These are phyloP conservation scores for Nicotiana sylvestris DNA, from an alignment of 257 asterid genomes.

Conservation along the genomic window DNA sequence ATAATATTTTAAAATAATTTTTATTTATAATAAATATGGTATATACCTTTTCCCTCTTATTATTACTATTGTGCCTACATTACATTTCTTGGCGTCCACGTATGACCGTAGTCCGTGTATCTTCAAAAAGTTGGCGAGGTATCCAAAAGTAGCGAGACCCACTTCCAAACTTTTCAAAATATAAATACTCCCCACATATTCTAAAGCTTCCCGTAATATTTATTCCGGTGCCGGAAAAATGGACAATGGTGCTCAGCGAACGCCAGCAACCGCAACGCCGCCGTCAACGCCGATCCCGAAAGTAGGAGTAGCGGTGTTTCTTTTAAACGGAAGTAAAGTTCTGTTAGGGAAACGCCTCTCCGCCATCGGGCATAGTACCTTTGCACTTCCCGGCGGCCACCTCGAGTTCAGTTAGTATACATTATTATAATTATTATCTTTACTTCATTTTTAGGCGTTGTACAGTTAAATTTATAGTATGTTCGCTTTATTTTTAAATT, in stretches of 20 bases:
- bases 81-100: no score
- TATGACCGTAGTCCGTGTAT: no score
- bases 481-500: no score
- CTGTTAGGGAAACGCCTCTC: constrained; percentile 63
- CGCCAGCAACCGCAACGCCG: background rate
- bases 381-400: constrained; percentile 72
- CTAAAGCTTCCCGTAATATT: background rate
- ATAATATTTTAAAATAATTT: no score
- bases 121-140: no score
- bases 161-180: background rate
- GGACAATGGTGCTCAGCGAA: background rate
- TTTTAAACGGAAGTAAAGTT: constrained; percentile 40
- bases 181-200: background rate
- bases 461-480: no score
- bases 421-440: background rate
- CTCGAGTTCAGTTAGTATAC: constrained; percentile 56
- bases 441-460: background rate
- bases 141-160: no score
- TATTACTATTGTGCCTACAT: no score
- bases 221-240: background rate
- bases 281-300: constrained; percentile 22
- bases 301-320: constrained; percentile 58
- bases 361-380: constrained; percentile 51
- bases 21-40: no score
- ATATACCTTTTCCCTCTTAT: no score